phyloP scores from a whole-genome alignment of 2,329 filamentous ascomycete genomes.

The Chrysosporium queenslandicum region DNA sequence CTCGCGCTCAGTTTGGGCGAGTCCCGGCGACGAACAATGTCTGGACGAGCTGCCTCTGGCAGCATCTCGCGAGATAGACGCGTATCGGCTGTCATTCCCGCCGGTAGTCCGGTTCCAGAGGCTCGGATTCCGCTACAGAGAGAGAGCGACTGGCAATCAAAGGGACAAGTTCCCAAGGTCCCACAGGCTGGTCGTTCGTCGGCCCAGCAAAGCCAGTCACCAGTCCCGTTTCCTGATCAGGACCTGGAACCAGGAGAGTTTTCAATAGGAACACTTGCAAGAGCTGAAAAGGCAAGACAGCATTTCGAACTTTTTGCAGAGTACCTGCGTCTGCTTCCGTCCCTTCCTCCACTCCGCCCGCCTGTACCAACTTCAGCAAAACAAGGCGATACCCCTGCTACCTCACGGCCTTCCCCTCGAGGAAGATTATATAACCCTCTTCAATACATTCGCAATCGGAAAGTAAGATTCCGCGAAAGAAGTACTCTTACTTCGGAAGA shows the following conservation, averaged over 20 bases:
- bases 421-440: slow-evolving; percentile 80
- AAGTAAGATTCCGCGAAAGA: slow-evolving; percentile 68
- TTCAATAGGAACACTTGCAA: slow-evolving; percentile 67
- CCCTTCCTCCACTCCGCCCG: slow-evolving; percentile 57
- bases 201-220: not conserved
- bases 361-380: not conserved
- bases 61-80: slow-evolving; percentile 4
- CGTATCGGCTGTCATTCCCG: not conserved
- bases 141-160: not conserved
- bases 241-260: slow-evolving; percentile 39
- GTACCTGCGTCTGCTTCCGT: slow-evolving; percentile 69
- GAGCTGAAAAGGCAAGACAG: slow-evolving; percentile 73
- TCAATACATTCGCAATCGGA: slow-evolving; percentile 84
- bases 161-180: not conserved
- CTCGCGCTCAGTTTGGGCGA: slow-evolving; percentile 86
- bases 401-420: not conserved
- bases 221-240: not conserved
- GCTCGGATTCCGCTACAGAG: not conserved
- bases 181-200: not conserved
- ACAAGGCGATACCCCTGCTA: slow-evolving; percentile 14
- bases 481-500: slow-evolving; percentile 61
- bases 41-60: slow-evolving; percentile 10
- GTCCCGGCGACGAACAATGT: slow-evolving; percentile 38
- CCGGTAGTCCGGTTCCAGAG: not conserved
- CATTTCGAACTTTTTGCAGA: slow-evolving; percentile 79